Percentiles rank a stretch among this genome's conserved stretches.
These are phyloP conservation scores for Phaseolus coccineus DNA, from an alignment of 331 rosid genomes.

Conservation along the genomic window DNA sequence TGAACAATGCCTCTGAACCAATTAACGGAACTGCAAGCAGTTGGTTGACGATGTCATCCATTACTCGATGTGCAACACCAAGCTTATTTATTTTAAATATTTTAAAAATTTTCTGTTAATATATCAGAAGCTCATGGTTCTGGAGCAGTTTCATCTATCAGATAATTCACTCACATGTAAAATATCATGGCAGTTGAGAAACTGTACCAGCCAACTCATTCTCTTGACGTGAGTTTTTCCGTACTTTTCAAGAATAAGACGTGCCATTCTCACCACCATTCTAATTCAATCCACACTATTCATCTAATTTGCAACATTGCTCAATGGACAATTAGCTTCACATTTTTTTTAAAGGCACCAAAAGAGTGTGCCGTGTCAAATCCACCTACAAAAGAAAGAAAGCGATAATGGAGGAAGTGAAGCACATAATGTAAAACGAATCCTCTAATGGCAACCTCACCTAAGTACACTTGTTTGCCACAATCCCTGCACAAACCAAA, in stretches of 20 bases:
- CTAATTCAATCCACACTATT: too few relatives aligned
- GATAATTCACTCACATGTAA: slow-evolving; percentile 69
- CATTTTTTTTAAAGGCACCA: too few relatives aligned
- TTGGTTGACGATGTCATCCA: slow-evolving; percentile 87
- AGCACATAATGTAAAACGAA: background rate
- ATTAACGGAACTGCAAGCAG: slow-evolving; percentile 67
- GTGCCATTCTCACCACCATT: too few relatives aligned
- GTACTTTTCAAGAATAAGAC: too few relatives aligned
- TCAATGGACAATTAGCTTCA: too few relatives aligned
- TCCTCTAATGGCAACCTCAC: slow-evolving; percentile 52
- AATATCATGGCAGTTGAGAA: slow-evolving; percentile 81
- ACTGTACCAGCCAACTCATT: slow-evolving; percentile 66
- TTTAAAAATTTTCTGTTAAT: too few relatives aligned
- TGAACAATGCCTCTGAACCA: slow-evolving; percentile 82
- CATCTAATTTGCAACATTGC: too few relatives aligned
- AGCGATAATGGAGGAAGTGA: slow-evolving; percentile 15
- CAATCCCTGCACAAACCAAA: slow-evolving; percentile 72
- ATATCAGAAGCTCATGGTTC: slow-evolving; percentile 58
- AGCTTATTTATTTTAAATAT: slow-evolving; percentile 66
- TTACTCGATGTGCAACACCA: slow-evolving; percentile 77
- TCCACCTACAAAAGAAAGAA: slow-evolving; percentile 63
- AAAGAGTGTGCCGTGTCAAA: slow-evolving; percentile 77
- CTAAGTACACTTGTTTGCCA: slow-evolving; percentile 94
- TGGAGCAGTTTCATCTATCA: slow-evolving; percentile 86
- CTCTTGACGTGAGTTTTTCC: too few relatives aligned